Base-by-base conservation (phyloP, 257 asterid species). In the Nicotiana attenuata region DNA sequence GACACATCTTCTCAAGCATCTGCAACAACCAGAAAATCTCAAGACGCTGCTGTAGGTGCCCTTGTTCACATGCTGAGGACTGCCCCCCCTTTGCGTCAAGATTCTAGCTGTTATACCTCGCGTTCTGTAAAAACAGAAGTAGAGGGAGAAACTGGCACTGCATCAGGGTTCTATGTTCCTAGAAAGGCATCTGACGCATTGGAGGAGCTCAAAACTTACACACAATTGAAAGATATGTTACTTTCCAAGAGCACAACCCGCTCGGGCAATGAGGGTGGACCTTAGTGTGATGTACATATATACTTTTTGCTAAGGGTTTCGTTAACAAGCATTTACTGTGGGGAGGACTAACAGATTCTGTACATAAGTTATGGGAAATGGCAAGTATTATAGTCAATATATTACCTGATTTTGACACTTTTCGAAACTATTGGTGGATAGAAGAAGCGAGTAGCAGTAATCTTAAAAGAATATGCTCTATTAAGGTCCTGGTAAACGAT, bases 21-120 rank as follows among this genome's bases (percentile, higher is more conserved):
- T 53, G 85, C 92, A 41, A 55, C 88, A 19, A 61, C 76, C 50
- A 93, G 89, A 88, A 93, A 89, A 85, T 91, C 97, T 5, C 98
- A 92, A 81, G 99, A 93, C 33, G 91, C 97, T 14, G 97, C 97
- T 26, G 96, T 93, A 16, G 98, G 95, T 20, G 97, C 91, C 38
- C 92, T 93, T 16, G 94, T 93, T 82, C 96, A 93, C 87, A 91
- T 96, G 97, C 96, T 96, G 82, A 89, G 85, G 84, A 88, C 92
- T 5, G 99, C 98, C 81, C 97, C 97, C 59, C 95, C 98, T 53
- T 85, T 96, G 81, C 92, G 90, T 35, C 95, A 88, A 83, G 97
- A 96, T 87, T 89, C 93, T 35, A 84, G 88, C 76, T 86, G 83
- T 63, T 86, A 82, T 63, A 83, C 88, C 38, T 38, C 91, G 24